phyloP scores from a whole-genome alignment of 164 flowering plant species.

The Umbilicus rupestris region DNA sequence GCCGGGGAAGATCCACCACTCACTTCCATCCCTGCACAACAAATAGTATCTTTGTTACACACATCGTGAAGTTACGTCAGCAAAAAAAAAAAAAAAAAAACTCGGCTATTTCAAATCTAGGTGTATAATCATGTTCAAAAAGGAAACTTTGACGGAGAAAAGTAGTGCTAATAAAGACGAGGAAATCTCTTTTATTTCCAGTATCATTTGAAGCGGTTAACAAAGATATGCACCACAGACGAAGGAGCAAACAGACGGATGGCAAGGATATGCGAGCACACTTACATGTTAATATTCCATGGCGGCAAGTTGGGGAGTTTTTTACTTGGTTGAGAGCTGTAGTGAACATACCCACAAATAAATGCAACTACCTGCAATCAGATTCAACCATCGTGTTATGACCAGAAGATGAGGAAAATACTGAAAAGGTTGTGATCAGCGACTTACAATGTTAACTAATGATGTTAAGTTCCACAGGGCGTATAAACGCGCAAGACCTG shows the following conservation, averaged over 20 bases:
- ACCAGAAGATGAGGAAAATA: not conserved
- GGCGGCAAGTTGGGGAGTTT: constrained; percentile 56
- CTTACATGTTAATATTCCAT: constrained; percentile 92
- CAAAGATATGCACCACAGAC: not conserved
- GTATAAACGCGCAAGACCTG: constrained; percentile 88
- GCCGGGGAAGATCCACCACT: constrained; percentile 96
- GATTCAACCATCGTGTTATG: not conserved
- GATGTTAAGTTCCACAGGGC: constrained; percentile 96
- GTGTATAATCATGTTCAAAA: too few species aligned
- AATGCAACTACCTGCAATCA: constrained; percentile 71
- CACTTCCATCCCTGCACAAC: constrained; percentile 85
- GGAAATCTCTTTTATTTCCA: too few species aligned
- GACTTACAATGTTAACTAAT: constrained; percentile 82
- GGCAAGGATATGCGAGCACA: not conserved
- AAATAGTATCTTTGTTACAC: not conserved
- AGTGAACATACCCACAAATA: constrained; percentile 77
- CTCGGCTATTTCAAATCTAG: not conserved
- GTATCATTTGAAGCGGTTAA: too few species aligned
- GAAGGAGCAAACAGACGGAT: not conserved
- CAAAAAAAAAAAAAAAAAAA: not conserved
- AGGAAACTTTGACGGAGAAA: not conserved
- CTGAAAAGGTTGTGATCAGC: not conserved
- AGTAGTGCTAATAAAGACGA: too few species aligned
- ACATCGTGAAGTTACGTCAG: not conserved
- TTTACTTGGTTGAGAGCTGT: constrained; percentile 41